phyloP scores from a whole-genome alignment of 768 basidiomycete species.

The Leucocoprinus sp. region DNA sequence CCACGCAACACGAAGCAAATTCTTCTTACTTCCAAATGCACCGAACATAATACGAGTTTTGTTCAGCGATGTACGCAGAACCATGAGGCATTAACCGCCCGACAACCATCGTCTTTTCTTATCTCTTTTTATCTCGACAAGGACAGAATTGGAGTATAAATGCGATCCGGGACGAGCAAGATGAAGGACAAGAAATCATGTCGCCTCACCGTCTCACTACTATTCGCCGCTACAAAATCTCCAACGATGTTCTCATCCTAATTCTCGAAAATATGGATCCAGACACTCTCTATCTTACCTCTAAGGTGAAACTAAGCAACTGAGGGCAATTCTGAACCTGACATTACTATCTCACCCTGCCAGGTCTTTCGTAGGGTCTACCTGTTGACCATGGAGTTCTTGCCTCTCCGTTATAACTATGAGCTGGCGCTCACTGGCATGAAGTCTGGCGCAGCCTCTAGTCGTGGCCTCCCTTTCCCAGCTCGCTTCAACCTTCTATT shows the following conservation, averaged over 20 bases:
- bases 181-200: conserved; percentile 31
- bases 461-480: conserved; percentile 28
- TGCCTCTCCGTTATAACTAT: conserved; percentile 40
- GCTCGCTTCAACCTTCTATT: conserved; percentile 37
- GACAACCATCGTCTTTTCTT: conserved; percentile 36
- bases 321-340: conserved; percentile 9
- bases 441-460: conserved; percentile 39
- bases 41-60: conserved; percentile 36
- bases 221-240: conserved; percentile 38
- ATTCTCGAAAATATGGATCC: conserved; percentile 44
- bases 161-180: conserved; percentile 22
- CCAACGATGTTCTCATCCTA: conserved; percentile 42
- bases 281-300: conserved; percentile 36
- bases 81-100: conserved; percentile 30
- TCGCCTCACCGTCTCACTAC: conserved; percentile 34
- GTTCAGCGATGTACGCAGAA: conserved; percentile 30
- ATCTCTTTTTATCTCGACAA: conserved; percentile 36
- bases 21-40: conserved; percentile 19
- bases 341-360: background rate
- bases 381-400: conserved; percentile 36
- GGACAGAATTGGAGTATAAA: conserved; percentile 37
- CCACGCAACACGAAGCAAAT: conserved; percentile 16
- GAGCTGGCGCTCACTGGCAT: conserved; percentile 43
- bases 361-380: conserved; percentile 42
- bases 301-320: conserved; percentile 28